phyloP scores from a whole-genome alignment of 2,329 filamentous ascomycete genomes.

The Fusarium goolgardi region DNA sequence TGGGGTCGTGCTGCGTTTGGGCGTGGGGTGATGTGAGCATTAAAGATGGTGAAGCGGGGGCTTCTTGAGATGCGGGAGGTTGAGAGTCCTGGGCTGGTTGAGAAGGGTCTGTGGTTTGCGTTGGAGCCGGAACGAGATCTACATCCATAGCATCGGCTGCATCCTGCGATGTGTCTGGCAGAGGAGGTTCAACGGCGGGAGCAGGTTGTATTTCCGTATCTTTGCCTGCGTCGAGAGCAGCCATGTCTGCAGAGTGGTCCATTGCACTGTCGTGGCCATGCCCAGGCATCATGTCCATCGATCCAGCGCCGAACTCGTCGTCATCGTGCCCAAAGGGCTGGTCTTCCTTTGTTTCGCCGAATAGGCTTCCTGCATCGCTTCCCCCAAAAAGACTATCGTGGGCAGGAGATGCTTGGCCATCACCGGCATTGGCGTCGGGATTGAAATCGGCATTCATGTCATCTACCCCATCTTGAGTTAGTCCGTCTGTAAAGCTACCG shows the following conservation, averaged over 20 bases:
- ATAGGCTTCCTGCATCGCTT: constrained; percentile 83
- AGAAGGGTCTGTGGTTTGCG: constrained; percentile 25
- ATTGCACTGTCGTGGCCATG: constrained; percentile 56
- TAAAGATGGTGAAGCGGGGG: constrained; percentile 42
- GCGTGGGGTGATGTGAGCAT: constrained; percentile 54
- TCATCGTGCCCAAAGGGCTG: constrained; percentile 82
- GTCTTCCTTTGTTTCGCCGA: constrained; percentile 76
- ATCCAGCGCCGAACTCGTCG: constrained; percentile 78
- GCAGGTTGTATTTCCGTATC: constrained; percentile 43
- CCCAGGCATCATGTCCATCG: constrained; percentile 68
- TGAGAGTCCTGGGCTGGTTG: constrained; percentile 14
- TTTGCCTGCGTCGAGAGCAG: constrained; percentile 49
- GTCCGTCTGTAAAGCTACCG: constrained; percentile 53
- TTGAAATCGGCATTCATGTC: constrained; percentile 43
- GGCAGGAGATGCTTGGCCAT: constrained; percentile 73
- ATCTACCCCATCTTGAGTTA: constrained; percentile 32
- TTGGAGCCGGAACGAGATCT: constrained; percentile 37
- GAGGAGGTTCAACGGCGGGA: constrained; percentile 40
- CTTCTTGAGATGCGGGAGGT: constrained; percentile 23
- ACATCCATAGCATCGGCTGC: constrained; percentile 49
- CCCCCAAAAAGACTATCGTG: constrained; percentile 86
- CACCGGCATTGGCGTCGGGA: constrained; percentile 45
- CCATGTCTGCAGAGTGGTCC: constrained; percentile 58
- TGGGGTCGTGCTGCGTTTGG: constrained; percentile 61
- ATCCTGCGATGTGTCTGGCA: constrained; percentile 22